These are phyloP conservation scores for Plantago elongata DNA, from an alignment of 257 asterid genomes.

Conservation along the genomic window DNA sequence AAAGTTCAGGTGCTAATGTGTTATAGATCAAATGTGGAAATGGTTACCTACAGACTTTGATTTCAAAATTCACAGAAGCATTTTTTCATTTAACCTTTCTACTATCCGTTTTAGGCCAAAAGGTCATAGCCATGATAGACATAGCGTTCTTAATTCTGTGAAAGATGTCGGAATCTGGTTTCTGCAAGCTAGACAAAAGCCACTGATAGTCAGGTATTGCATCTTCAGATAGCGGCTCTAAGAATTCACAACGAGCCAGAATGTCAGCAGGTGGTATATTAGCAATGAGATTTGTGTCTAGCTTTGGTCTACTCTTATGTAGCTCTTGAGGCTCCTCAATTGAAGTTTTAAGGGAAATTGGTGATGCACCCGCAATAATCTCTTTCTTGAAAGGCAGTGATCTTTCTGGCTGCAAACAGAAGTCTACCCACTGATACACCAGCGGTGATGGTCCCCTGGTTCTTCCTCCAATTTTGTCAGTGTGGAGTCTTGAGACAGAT, in stretches of 20 bases:
- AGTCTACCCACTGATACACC: conserved; percentile 78
- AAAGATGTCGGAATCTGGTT: conserved; percentile 28
- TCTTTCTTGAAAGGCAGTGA: conserved; percentile 56
- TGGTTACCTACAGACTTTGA: too few relatives aligned
- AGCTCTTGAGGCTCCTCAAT: conserved; percentile 26
- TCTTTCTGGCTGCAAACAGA: conserved; percentile 76
- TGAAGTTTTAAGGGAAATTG: conserved; percentile 41
- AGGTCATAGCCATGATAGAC: conserved; percentile 15
- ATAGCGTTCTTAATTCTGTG: conserved; percentile 26
- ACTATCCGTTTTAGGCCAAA: conserved; percentile 33
- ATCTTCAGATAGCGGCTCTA: conserved; percentile 73
- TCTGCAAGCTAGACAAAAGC: conserved; percentile 44
- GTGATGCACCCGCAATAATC: conserved; percentile 71
- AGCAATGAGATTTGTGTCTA: conserved; percentile 63
- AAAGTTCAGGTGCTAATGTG: too few relatives aligned
- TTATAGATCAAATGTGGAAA: too few relatives aligned
- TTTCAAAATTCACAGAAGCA: not conserved
- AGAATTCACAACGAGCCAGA: conserved; percentile 60
- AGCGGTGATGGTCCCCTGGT: conserved; percentile 84
- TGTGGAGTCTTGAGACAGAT: conserved; percentile 42
- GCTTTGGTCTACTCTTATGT: conserved; percentile 49
- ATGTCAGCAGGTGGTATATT: conserved; percentile 70
- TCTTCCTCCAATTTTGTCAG: conserved; percentile 74
- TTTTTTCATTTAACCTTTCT: conserved; percentile 29
- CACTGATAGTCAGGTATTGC: conserved; percentile 59